A percentile compares a stretch with the other conserved stretches of the same genome.
Conservation (phyloP, 352 stramenopile species). For the Blastocystis sp. region DNA sequence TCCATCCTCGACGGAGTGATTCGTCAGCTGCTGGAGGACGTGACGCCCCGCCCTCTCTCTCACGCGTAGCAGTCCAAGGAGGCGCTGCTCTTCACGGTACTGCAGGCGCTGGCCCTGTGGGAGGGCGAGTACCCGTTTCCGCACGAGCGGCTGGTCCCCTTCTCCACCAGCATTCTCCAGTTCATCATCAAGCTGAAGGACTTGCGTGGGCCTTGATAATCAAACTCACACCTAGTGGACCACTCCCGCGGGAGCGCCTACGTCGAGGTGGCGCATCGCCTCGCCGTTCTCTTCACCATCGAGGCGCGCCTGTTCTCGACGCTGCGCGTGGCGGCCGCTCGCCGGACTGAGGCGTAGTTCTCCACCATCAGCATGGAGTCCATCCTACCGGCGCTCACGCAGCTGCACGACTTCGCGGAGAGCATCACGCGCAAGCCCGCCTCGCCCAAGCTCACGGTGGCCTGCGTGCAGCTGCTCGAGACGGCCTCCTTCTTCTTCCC, state of each 20-base stretch:
- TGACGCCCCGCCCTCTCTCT: background rate
- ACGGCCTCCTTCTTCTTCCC: slow-evolving; percentile 42
- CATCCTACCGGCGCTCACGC: slow-evolving; percentile 4
- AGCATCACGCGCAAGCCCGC: background rate
- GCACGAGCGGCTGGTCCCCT: background rate
- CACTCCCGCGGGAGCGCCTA: slow-evolving; percentile 12
- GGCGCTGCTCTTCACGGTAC: slow-evolving; percentile 41
- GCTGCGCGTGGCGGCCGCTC: background rate
- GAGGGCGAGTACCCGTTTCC: slow-evolving; percentile 43
- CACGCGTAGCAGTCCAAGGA: slow-evolving; percentile 3
- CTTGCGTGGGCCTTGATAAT: background rate
- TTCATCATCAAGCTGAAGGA: slow-evolving; percentile 49
- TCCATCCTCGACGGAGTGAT: slow-evolving; percentile 11
- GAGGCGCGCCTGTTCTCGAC: slow-evolving; percentile 31
- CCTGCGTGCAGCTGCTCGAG: slow-evolving; percentile 33
- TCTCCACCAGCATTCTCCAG: background rate
- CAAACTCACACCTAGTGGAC: background rate
- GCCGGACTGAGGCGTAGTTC: background rate
- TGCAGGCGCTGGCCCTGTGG: slow-evolving; percentile 36
- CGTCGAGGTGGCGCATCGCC: slow-evolving; percentile 24
- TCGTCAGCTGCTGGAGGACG: slow-evolving; percentile 4
- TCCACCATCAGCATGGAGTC: slow-evolving; percentile 43
- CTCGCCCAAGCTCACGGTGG: background rate
- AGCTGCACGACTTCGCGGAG: slow-evolving; percentile 5
- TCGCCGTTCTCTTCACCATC: slow-evolving; percentile 38